phyloP scores from a whole-genome alignment of 2,329 filamentous ascomycete genomes.

The Cylindrodendrum hubeiense region DNA sequence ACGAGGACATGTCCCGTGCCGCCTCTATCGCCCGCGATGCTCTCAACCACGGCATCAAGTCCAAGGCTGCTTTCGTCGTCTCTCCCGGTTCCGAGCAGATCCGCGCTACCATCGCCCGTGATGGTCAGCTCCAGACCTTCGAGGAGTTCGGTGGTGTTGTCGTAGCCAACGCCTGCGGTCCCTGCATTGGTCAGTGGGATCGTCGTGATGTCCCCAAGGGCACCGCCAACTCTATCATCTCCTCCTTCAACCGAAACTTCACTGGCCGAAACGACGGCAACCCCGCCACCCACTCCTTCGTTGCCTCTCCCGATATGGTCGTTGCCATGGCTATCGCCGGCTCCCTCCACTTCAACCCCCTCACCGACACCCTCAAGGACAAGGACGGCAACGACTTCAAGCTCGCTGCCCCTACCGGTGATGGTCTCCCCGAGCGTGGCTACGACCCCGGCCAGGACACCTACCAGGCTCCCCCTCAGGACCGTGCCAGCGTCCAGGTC shows the following conservation, averaged over 20 bases:
- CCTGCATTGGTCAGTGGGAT: conserved; percentile 97
- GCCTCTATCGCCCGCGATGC: conserved; percentile 95
- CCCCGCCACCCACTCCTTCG: conserved; percentile 93
- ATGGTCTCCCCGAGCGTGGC: conserved; percentile 82
- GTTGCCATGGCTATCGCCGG: conserved; percentile 89
- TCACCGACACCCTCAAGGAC: conserved; percentile 92
- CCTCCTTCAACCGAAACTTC: conserved; percentile 99
- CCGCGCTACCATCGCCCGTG: conserved; percentile 90
- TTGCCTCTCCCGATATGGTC: conserved; percentile 90
- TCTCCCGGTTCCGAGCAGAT: conserved; percentile 98
- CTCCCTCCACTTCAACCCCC: conserved; percentile 91
- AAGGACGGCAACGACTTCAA: conserved; percentile 97
- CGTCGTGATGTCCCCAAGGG: conserved; percentile 95
- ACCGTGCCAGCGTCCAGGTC: conserved; percentile 80
- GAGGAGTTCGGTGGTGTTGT: conserved; percentile 88
- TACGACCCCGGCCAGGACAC: conserved; percentile 94
- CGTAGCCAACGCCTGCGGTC: conserved; percentile 94
- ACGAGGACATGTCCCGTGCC: conserved; percentile 97
- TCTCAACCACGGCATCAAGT: conserved; percentile 87
- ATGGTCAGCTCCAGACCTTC: conserved; percentile 88
- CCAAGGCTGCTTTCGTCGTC: conserved; percentile 92
- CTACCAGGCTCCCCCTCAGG: conserved; percentile 92
- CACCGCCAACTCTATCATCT: conserved; percentile 94
- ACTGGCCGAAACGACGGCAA: conserved; percentile 97
- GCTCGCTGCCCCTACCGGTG: conserved; percentile 83